Evolutionary conservation across 228 moss, liverwort and hornwort species (phyloP), one percentile per base, ranked within the genome.

Genomic region (Sphagnum fallax): DNA sequence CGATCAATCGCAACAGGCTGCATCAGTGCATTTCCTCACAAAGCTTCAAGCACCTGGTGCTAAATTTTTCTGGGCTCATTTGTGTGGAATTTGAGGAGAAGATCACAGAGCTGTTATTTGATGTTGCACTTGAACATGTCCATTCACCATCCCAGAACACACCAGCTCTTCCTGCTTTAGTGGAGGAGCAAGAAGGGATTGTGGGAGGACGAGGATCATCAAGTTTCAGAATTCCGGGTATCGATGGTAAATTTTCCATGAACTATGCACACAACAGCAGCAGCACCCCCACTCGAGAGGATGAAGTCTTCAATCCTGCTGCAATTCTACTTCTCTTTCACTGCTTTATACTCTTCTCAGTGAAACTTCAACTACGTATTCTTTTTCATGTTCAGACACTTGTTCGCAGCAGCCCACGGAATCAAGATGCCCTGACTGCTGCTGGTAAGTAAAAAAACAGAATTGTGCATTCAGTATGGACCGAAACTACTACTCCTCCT

Each of bases 351-450:
- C 82, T 79, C 18, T 83, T 94, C 60, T 75, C 91, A 65, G 71
- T 74, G 53, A 83, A 83, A 63, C 55, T 91, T 65, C 93, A 91
- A 76, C 71, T 88, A 53, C 87, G 79, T 64, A 65, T 89, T 66
- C 84, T 94, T 16, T 76, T 68, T 50, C 80, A 80, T 71, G 65
- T 94, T 67, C 89, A 90, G 76, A 81, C 77, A 65, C 89, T 91
- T 76, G 91, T 91, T n/a, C 81, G 74, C 59, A 78, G 75, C 64
- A 79, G 80, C 63, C 70, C 78, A 47, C 89, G 87, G 69, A 94
- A 94, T 78, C 91, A 94, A 77, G 89, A 94, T 83, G 85, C 85
- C 62, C 84, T 94, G 55, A 94, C 91, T 65, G 82, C 87, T 73
- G 79, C 83, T 69, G 91, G 93, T 94, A 86, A 83, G 81, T 48